A percentile compares a stretch with the other conserved stretches of the same genome.
These are phyloP conservation scores for Leishmania amazonensis DNA, from an alignment of 208 protist genomes.

Conservation along the genomic window DNA sequence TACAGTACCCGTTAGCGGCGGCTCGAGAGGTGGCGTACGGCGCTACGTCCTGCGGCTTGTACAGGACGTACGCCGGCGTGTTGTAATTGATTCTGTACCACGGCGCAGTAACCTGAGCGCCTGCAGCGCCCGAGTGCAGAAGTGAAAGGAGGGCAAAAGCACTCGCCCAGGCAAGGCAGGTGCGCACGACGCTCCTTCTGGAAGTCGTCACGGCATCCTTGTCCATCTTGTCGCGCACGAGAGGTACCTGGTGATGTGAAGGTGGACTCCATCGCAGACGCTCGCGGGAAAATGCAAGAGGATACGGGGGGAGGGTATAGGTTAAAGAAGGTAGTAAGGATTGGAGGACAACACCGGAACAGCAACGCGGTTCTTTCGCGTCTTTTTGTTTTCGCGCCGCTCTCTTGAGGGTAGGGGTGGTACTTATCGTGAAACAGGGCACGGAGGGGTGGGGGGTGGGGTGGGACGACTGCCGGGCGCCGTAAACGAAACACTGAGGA, in stretches of 20 bases:
- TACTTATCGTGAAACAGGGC: neutral
- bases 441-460: neutral
- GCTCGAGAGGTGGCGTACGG: neutral
- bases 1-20: slow-evolving; percentile 14
- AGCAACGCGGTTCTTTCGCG: too few species aligned
- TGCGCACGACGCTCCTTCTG: neutral
- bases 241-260: neutral
- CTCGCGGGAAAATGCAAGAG: neutral
- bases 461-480: neutral
- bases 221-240: neutral
- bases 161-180: neutral
- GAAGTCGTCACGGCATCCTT: neutral
- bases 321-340: neutral
- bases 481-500: neutral
- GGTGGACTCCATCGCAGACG: neutral
- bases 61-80: slow-evolving; percentile 14
- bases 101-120: neutral
- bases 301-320: neutral
- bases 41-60: slow-evolving; percentile 3
- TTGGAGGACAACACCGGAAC: neutral
- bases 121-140: neutral
- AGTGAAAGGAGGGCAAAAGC: neutral
- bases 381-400: neutral
- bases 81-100: slow-evolving; percentile 13
- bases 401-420: neutral